Evolutionary conservation across 2,329 filamentous ascomycete species (phyloP).

Genomic region (Talaromyces sp.): DNA sequence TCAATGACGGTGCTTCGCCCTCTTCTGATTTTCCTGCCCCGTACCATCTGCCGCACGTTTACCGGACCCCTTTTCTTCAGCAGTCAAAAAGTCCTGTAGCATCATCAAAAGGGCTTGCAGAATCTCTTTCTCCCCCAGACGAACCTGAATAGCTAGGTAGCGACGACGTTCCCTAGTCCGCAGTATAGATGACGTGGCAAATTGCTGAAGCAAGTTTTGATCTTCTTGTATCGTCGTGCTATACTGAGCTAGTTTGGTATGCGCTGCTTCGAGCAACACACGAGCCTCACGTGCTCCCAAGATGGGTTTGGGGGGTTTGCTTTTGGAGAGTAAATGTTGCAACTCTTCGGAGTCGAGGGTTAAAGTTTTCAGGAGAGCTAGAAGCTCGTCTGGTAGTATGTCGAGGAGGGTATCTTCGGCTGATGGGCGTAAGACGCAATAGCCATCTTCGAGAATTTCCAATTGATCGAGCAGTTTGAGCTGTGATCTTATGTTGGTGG

Average conservation of each 20-base stretch:
- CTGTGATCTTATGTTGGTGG: conserved; percentile 22
- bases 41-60: conserved; percentile 29
- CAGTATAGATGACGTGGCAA: conserved; percentile 31
- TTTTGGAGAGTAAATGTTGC: conserved; percentile 31
- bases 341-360: conserved; percentile 32
- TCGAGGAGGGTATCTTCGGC: conserved; percentile 28
- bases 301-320: conserved; percentile 35
- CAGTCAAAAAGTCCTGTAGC: conserved; percentile 28
- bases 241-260: conserved; percentile 47
- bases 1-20: conserved; percentile 22
- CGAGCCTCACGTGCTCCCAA: conserved; percentile 28
- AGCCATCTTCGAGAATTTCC: conserved; percentile 67
- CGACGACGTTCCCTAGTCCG: conserved; percentile 35
- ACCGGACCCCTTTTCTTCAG: conserved; percentile 11
- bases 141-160: conserved; percentile 64
- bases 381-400: conserved; percentile 38
- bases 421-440: conserved; percentile 54
- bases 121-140: conserved; percentile 69
- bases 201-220: conserved; percentile 35
- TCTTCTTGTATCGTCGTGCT: conserved; percentile 54
- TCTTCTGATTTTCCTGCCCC: conserved; percentile 27
- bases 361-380: conserved; percentile 37
- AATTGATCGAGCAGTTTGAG: conserved; percentile 59
- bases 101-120: conserved; percentile 52
- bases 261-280: conserved; percentile 35